Percentiles rank a stretch among this genome's conserved stretches.
Evolutionary conservation across 257 asterid species (phyloP).

Genomic region (Nicotiana knightiana): DNA sequence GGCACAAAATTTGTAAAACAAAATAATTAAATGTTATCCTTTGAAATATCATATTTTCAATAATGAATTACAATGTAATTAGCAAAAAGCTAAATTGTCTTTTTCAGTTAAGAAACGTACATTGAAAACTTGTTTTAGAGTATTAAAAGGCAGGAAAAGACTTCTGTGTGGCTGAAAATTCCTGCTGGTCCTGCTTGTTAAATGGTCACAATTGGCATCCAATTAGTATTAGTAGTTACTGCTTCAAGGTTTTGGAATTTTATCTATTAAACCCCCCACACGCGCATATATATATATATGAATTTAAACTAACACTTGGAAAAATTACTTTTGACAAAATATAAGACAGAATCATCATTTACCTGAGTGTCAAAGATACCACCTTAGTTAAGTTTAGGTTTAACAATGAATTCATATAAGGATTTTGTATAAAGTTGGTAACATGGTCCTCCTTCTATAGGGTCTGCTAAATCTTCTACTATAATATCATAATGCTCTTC

Average conservation of each 20-base stretch:
- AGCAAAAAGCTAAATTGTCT: not conserved
- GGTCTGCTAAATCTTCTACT: conserved; percentile 91
- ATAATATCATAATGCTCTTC: conserved; percentile 76
- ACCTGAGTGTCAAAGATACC: conserved; percentile 98
- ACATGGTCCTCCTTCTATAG: conserved; percentile 96
- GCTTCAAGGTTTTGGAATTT: not conserved
- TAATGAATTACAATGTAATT: not conserved
- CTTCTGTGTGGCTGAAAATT: conserved; percentile 90
- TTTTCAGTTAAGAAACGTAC: conserved; percentile 36
- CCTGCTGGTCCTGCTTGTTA: conserved; percentile 95
- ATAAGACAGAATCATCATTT: not conserved
- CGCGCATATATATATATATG: not conserved
- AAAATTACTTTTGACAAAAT: not conserved
- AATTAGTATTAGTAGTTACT: not conserved
- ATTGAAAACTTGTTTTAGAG: conserved; percentile 82
- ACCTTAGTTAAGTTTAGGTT: conserved; percentile 55
- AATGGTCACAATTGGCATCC: not conserved
- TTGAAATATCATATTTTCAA: not conserved
- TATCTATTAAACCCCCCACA: not conserved
- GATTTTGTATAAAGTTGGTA: conserved; percentile 89
- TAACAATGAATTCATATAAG: conserved; percentile 63
- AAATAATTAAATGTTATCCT: not conserved
- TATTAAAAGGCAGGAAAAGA: conserved; percentile 86
- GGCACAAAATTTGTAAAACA: conserved; percentile 80
- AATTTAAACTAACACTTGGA: not conserved